Conservation (phyloP, 345 rosid species). For the Eucalyptus tenuipes region DNA sequence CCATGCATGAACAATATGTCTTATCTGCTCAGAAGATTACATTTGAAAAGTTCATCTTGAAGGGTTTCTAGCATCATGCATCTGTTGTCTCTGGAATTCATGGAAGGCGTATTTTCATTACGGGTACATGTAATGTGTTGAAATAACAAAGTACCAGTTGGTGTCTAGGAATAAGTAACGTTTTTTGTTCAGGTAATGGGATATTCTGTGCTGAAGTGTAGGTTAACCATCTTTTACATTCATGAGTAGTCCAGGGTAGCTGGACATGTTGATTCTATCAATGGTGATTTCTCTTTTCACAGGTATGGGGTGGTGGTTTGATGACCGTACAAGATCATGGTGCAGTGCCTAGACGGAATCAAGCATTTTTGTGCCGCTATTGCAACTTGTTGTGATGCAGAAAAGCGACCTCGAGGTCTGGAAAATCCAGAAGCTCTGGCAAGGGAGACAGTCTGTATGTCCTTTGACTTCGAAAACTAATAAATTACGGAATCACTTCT, state of each 20-base stretch:
- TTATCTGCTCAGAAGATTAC: neutral
- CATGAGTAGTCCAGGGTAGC: neutral
- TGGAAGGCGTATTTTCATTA: neutral
- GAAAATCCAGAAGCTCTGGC: slow-evolving; percentile 79
- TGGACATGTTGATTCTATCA: neutral
- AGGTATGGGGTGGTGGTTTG: slow-evolving; percentile 69
- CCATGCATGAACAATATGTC: neutral
- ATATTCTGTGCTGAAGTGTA: neutral
- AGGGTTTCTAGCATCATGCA: neutral
- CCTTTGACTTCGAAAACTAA: neutral
- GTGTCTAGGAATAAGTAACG: neutral
- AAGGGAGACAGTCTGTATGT: slow-evolving; percentile 79
- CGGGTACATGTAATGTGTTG: neutral
- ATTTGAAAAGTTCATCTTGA: neutral
- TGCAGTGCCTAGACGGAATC: slow-evolving; percentile 67
- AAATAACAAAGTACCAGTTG: neutral
- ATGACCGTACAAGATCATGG: slow-evolving; percentile 47
- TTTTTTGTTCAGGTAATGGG: neutral
- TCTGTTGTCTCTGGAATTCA: neutral
- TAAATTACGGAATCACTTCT: neutral
- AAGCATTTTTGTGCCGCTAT: slow-evolving; percentile 42
- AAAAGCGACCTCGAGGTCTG: slow-evolving; percentile 54
- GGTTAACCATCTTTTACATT: neutral
- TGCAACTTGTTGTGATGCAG: slow-evolving; percentile 53
- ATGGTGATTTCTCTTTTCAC: slow-evolving; percentile 10